phyloP scores from a whole-genome alignment of 495 filamentous ascomycete species.

The Pseudomonodictys pantanalensis region DNA sequence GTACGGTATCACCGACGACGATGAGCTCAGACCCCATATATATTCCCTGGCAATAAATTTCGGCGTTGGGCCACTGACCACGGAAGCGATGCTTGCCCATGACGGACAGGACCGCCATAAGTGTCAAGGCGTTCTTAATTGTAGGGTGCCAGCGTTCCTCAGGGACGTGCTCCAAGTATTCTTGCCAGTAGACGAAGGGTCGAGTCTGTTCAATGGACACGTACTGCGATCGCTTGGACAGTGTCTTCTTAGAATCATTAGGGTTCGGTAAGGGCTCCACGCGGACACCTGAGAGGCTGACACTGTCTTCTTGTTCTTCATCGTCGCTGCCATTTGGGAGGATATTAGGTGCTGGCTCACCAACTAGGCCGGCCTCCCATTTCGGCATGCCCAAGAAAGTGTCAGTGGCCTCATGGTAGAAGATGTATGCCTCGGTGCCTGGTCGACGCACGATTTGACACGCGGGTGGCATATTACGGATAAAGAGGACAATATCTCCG shows the following conservation, averaged over 20 bases:
- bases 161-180: constrained; percentile 44
- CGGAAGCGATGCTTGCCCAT: constrained; percentile 51
- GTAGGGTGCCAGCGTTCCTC: constrained; percentile 51
- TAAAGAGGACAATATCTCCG: constrained; percentile 60
- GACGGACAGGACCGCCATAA: constrained; percentile 53
- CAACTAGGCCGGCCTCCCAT: constrained; percentile 59
- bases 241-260: constrained; percentile 49
- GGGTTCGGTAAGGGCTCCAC: constrained; percentile 56
- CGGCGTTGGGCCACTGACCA: constrained; percentile 55
- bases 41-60: constrained; percentile 52
- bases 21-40: constrained; percentile 58
- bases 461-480: constrained; percentile 36
- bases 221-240: constrained; percentile 54
- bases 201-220: constrained; percentile 54
- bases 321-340: constrained; percentile 47
- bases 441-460: constrained; percentile 44
- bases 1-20: constrained; percentile 52
- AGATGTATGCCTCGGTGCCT: constrained; percentile 33
- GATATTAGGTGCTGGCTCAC: constrained; percentile 46
- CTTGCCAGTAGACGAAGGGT: constrained; percentile 53
- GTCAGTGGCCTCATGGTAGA: constrained; percentile 35
- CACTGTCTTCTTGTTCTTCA: constrained; percentile 41
- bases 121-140: constrained; percentile 53
- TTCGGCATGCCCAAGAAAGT: constrained; percentile 42
- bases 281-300: constrained; percentile 58